A percentile compares a stretch with the other conserved stretches of the same genome.
phyloP scores from a whole-genome alignment of 306 rosid species.

The Medicago lupulina region DNA sequence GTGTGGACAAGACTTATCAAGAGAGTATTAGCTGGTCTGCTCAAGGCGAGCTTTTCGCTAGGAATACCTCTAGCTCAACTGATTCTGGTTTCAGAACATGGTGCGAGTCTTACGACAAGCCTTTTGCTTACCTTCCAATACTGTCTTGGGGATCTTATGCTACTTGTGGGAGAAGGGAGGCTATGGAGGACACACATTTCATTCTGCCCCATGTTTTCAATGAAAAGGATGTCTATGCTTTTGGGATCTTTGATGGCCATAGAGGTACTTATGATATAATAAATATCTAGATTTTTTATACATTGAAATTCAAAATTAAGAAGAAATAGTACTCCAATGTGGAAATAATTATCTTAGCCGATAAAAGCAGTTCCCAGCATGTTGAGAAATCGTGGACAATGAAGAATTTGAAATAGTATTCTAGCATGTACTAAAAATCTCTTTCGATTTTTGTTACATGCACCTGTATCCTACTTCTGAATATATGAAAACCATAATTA shows the following conservation, averaged over 20 bases:
- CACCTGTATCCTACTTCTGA: neutral
- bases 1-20: slow-evolving; percentile 50
- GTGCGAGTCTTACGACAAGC: slow-evolving; percentile 50
- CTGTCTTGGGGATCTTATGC: slow-evolving; percentile 95
- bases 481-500: slow-evolving; percentile 2
- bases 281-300: slow-evolving; percentile 2
- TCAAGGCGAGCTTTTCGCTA: slow-evolving; percentile 64
- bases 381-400: neutral
- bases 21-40: slow-evolving; percentile 77
- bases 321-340: neutral
- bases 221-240: slow-evolving; percentile 69
- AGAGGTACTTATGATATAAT: slow-evolving; percentile 62
- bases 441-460: slow-evolving; percentile 19
- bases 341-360: neutral
- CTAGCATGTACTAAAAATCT: neutral
- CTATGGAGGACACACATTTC: slow-evolving; percentile 94
- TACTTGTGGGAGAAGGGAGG: slow-evolving; percentile 91
- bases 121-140: slow-evolving; percentile 59
- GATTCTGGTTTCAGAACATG: slow-evolving; percentile 50
- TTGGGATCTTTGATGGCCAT: slow-evolving; percentile 95
- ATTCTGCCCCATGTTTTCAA: slow-evolving; percentile 65
- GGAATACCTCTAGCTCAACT: slow-evolving; percentile 48
- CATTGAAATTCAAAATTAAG: neutral
- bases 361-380: neutral
- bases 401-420: neutral